Base-by-base conservation (phyloP, 2,329 filamentous ascomycete genomes). In the Calonectria pseudoreteaudii region DNA sequence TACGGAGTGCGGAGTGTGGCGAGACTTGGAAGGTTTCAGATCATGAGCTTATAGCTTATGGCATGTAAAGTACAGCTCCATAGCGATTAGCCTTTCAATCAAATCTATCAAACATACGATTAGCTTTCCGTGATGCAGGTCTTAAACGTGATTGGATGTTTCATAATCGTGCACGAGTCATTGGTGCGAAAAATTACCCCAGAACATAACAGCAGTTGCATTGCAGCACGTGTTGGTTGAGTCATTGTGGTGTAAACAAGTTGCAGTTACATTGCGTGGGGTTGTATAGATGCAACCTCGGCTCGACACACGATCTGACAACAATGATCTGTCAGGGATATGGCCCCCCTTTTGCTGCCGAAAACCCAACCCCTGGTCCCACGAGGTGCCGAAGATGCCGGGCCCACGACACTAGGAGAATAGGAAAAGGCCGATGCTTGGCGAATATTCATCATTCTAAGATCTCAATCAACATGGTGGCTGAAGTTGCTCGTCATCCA, bases 241-340 rank as follows among this genome's bases (percentile, higher is more conserved):
- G 13, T 23, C 36, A 18, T 20, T 26, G 56, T 16, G 5, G 13
- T 36, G n/a, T 18, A 28, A 36, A 26, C 2, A 26, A 23, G 56
- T 60, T 41, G 23, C 34, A 38, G 56, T 60, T 60, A 28, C 56
- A 60, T 60, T 28, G n/a, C n/a, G 16, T 41, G 34, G 10, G 16
- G 56, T 60, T 41, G 56, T 34, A 60, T n/a, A 23, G 16, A 60
- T 60, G 56, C n/a, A 60, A 60, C 56, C n/a, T 60, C 31, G n/a
- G 34, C 56, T 41, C 34, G 16, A 38, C 34, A 41, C 18, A 60
- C 14, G 56, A 60, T 60, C 34, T 60, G 56, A 38, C 56, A 60
- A 41, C 34, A 60, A 28, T 18, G n/a, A 60, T 38, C 23, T 26
- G 13, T 41, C 56, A 38, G 23, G 56, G 56, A 28, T 60, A 9